Base-by-base conservation (phyloP, 208 protist genomes). In the Acanthamoeba triangularis region DNA sequence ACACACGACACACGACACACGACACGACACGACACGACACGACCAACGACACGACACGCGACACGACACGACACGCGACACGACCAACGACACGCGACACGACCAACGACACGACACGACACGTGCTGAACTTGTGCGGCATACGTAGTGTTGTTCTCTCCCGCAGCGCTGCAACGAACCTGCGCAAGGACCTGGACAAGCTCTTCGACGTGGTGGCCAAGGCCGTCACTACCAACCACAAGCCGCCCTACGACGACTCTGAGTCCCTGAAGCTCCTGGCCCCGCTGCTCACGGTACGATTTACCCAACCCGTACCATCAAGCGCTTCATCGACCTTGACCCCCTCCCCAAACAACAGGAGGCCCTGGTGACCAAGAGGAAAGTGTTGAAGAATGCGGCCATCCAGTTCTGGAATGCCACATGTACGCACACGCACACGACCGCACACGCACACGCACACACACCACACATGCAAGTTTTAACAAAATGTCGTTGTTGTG, bases 171-270 rank as follows among this genome's bases (percentile, higher is more conserved):
- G n/a, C 76, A 6, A 85, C 33, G 41, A 85, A 8, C 76, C 2
- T 85, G 47, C 76, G 76, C 23, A 56, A 49, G 41, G 76, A 85
- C 1, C 47, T 85, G 76, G 76, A 85, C 47, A 85, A 85, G 47
- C 44, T 85, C 14, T 85, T 85, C n/a, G 76, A 85, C 76, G 76
- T 85, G 20, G 41, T 85, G 76, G 35, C 76, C 20, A 85, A 85
- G 44, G 13, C 76, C 11, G n/a, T 85, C 35, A 28, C n/a, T 35
- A 14, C 76, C 76, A 85, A 85, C 44, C 76, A 85, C 47, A 85
- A 85, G 20, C 76, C 41, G 35, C 41, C 41, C 30, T 85, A 85
- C 30, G 76, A 49, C 44, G 35, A n/a, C 76, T 0, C 59, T 16
- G 76, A 85, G 35, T 30, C 44, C 5, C 44, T 56, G 23, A 7